Percentiles rank a stretch among this genome's conserved stretches.
These are phyloP conservation scores for Zostera marina DNA, from an alignment of 116 monocot genomes.

Conservation along the genomic window DNA sequence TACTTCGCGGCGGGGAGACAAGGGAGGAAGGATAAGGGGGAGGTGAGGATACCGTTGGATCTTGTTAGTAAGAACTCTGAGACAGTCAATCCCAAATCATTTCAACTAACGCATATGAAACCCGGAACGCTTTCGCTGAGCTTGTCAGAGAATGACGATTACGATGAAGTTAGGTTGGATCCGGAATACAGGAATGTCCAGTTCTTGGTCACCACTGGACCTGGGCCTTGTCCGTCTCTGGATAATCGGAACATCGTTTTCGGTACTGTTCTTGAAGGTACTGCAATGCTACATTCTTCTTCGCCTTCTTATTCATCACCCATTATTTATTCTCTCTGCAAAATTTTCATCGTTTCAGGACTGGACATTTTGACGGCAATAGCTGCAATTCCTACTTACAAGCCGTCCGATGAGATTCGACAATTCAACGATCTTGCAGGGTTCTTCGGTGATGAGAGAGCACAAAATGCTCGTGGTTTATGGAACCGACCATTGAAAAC, in stretches of 20 bases:
- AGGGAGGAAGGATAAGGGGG: conserved; percentile 67
- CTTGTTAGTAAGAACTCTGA: conserved; percentile 42
- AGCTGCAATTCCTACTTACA: conserved; percentile 64
- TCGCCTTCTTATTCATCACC: background rate
- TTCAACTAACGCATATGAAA: conserved; percentile 45
- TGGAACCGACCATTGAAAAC: conserved; percentile 80
- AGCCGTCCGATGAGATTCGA: conserved; percentile 68
- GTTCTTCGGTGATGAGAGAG: conserved; percentile 85
- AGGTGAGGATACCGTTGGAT: conserved; percentile 38
- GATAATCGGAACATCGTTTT: conserved; percentile 78
- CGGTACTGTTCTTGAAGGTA: conserved; percentile 96
- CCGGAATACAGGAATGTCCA: conserved; percentile 79
- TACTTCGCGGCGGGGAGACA: conserved; percentile 75
- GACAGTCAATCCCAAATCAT: conserved; percentile 54
- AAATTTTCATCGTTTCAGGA: conserved; percentile 24
- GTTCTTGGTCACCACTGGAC: conserved; percentile 90
- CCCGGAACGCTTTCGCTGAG: conserved; percentile 77
- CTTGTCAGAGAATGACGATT: conserved; percentile 77
- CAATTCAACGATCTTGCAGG: conserved; percentile 74
- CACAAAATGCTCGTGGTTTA: conserved; percentile 59
- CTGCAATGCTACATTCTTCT: background rate
- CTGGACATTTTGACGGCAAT: conserved; percentile 69
- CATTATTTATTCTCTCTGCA: too few relatives aligned
- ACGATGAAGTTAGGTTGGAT: conserved; percentile 68
- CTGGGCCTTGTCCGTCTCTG: conserved; percentile 76